Conservation (phyloP, 192 early-diverging fungal species). For the Oehlia diaphana region DNA sequence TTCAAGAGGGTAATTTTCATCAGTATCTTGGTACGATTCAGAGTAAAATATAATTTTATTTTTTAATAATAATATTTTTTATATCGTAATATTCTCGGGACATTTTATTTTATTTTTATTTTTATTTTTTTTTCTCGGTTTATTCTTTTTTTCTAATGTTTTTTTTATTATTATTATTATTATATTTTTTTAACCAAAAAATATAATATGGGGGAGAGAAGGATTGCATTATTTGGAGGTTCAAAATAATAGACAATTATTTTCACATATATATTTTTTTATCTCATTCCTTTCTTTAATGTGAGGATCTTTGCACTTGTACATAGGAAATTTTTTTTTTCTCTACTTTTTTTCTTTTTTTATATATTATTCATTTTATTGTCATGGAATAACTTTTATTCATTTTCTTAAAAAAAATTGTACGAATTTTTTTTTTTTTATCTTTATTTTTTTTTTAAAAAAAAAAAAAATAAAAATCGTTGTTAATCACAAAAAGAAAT, state of each 20-base stretch:
- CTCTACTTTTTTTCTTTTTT: background rate
- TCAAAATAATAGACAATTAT: background rate
- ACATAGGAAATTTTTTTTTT: background rate
- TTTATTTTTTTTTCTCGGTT: no score
- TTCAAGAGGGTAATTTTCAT: background rate
- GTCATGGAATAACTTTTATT: no score
- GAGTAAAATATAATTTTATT: slow-evolving; percentile 9
- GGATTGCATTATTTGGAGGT: background rate
- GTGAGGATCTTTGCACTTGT: background rate
- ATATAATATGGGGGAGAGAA: background rate
- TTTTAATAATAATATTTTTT: background rate
- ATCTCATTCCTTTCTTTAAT: background rate
- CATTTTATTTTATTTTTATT: background rate
- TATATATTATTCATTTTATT: no score
- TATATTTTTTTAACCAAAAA: background rate
- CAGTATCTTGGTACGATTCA: background rate
- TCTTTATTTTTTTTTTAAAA: no score
- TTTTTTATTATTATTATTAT: no score
- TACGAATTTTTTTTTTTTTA: no score
- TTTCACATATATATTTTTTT: background rate
- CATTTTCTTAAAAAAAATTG: no score
- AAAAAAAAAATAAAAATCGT: no score
- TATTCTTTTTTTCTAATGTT: no score
- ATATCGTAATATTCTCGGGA: background rate
- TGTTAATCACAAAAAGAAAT: no score